Evolutionary conservation across 495 filamentous ascomycete species (phyloP).

Genomic region (Neurospora discreta): DNA sequence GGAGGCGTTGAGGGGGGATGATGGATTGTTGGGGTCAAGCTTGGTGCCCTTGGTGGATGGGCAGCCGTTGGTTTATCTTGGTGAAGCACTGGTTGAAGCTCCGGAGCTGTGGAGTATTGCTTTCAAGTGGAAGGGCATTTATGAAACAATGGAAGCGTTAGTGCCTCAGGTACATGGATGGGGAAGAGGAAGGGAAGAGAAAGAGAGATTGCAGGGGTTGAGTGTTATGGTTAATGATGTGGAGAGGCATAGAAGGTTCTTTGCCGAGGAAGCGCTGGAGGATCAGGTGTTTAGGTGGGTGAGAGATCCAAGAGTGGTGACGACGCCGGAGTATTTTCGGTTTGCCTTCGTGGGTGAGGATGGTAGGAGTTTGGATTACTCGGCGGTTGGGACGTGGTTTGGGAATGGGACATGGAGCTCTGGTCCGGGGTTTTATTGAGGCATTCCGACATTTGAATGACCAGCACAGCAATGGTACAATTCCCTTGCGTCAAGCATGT

Average conservation of each 20-base stretch:
- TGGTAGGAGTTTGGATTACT: slow-evolving; percentile 11
- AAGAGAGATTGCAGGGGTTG: slow-evolving; percentile 7
- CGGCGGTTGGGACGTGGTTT: slow-evolving; percentile 17
- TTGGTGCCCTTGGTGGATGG: slow-evolving; percentile 49
- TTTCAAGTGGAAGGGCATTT: slow-evolving; percentile 38
- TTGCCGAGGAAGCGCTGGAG: slow-evolving; percentile 7
- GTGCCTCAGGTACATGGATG: neutral
- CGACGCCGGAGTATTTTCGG: slow-evolving; percentile 14
- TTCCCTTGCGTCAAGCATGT: neutral
- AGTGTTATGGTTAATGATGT: slow-evolving; percentile 22
- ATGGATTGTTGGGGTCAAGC: slow-evolving; percentile 50
- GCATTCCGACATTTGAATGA: too few species aligned
- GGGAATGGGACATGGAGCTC: slow-evolving; percentile 17
- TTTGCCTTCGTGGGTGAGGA: slow-evolving; percentile 10
- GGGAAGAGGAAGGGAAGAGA: neutral
- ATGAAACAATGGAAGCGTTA: neutral
- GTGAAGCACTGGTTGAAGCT: neutral
- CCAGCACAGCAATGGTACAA: neutral
- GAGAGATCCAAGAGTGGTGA: slow-evolving; percentile 2
- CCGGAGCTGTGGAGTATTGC: slow-evolving; percentile 29
- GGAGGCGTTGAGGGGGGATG: slow-evolving; percentile 47
- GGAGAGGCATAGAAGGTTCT: slow-evolving; percentile 17
- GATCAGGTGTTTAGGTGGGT: slow-evolving; percentile 13
- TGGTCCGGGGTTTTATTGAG: slow-evolving; percentile 11
- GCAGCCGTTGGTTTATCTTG: slow-evolving; percentile 28